These are phyloP conservation scores for Colletotrichum orbiculare DNA, from an alignment of 2,329 filamentous ascomycete genomes.

Conservation along the genomic window DNA sequence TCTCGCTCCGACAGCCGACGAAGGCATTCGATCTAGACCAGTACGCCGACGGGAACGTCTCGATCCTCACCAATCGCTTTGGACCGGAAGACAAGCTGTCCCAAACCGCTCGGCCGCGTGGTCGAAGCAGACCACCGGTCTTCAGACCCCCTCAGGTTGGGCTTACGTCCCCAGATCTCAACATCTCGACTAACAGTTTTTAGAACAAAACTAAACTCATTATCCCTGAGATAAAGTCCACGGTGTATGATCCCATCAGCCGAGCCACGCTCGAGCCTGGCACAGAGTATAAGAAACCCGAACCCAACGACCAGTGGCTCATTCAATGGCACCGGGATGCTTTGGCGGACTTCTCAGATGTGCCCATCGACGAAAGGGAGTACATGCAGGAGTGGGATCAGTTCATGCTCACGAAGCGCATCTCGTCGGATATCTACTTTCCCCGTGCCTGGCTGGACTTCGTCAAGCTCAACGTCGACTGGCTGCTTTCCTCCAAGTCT, in stretches of 20 bases:
- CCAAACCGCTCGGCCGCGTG: conserved; percentile 17
- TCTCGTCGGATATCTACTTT: conserved; percentile 64
- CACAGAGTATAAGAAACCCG: conserved; percentile 54
- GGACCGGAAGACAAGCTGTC: conserved; percentile 44
- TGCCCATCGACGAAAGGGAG: conserved; percentile 65
- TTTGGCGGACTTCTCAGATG: conserved; percentile 67
- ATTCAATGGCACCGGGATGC: conserved; percentile 69
- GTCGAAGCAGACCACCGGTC: conserved; percentile 16
- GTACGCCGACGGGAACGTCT: conserved; percentile 57
- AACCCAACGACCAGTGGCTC: conserved; percentile 63
- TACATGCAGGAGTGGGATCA: conserved; percentile 70
- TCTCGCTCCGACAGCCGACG: conserved; percentile 55
- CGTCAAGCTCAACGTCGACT: conserved; percentile 59
- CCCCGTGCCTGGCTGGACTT: conserved; percentile 64
- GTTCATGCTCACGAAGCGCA: conserved; percentile 61
- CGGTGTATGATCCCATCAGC: conserved; percentile 68
- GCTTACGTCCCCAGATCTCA: neutral
- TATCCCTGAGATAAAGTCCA: conserved; percentile 62
- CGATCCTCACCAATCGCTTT: conserved; percentile 57
- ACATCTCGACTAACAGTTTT: conserved; percentile 6
- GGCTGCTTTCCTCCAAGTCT: conserved; percentile 61
- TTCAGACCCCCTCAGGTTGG: conserved; percentile 21
- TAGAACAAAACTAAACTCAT: conserved; percentile 42
- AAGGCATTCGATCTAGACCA: conserved; percentile 58
- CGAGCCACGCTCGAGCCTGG: conserved; percentile 63